A percentile compares a stretch with the other conserved stretches of the same genome.
These are phyloP conservation scores for Schizopora paradoxa DNA, from an alignment of 1,284 basidiomycete genomes.

Conservation along the genomic window DNA sequence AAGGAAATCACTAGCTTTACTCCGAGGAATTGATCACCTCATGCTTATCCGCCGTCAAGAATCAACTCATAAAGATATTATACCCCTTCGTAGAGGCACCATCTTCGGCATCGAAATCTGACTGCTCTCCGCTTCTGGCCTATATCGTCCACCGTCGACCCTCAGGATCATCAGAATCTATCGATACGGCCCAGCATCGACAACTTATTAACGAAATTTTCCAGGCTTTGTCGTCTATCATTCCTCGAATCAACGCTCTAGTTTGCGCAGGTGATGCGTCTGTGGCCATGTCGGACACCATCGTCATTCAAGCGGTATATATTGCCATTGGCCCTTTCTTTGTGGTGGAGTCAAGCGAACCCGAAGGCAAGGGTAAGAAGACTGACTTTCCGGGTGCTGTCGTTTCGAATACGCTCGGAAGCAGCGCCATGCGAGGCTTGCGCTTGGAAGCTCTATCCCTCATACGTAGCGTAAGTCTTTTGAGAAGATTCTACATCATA, in stretches of 20 bases:
- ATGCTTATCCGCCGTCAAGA: conserved; percentile 74
- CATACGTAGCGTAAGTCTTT: conserved; percentile 69
- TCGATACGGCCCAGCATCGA: conserved; percentile 38
- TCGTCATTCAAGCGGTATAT: conserved; percentile 89
- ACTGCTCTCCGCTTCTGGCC: conserved; percentile 45
- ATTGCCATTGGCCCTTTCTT: conserved; percentile 92
- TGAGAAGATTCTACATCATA: not conserved
- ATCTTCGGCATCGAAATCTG: conserved; percentile 40
- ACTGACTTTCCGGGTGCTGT: conserved; percentile 36
- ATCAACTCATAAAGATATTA: conserved; percentile 72
- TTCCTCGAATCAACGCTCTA: conserved; percentile 65
- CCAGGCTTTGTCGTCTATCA: conserved; percentile 57
- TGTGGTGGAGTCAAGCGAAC: conserved; percentile 59
- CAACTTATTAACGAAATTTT: conserved; percentile 61
- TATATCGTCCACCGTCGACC: conserved; percentile 45
- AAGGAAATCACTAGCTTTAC: conserved; percentile 51
- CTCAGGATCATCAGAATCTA: conserved; percentile 10
- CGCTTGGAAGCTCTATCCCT: conserved; percentile 78
- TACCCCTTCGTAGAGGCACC: conserved; percentile 83
- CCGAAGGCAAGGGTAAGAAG: conserved; percentile 48
- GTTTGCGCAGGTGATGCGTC: conserved; percentile 59
- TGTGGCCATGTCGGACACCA: conserved; percentile 79
- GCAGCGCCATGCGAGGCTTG: conserved; percentile 75
- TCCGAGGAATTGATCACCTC: conserved; percentile 87
- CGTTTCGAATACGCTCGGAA: conserved; percentile 57